Evolutionary conservation across 371 early-diverging fungal genomes (phyloP).

Genomic region (Chytridium lagenaria): DNA sequence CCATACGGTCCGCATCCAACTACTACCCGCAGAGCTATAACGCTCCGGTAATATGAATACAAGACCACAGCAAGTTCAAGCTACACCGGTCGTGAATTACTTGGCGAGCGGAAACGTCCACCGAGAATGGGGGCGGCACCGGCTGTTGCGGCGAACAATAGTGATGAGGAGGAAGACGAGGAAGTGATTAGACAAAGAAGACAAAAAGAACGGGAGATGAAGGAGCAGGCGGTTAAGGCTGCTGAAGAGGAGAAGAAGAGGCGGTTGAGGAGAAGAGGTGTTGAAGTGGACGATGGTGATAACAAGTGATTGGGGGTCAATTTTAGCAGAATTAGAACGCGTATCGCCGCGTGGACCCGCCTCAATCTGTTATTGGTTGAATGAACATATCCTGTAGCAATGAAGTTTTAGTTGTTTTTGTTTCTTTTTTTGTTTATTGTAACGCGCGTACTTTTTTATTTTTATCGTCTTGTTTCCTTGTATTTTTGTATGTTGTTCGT

Average conservation of each 20-base stretch:
- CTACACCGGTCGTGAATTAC: conserved; percentile 29
- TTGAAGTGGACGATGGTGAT: conserved; percentile 21
- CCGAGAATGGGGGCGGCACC: not conserved
- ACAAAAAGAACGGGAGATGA: conserved; percentile 31
- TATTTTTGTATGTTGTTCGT: too few species aligned
- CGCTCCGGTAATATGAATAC: not conserved
- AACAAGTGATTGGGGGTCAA: not conserved
- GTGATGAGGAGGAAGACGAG: conserved; percentile 21
- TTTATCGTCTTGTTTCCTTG: too few species aligned
- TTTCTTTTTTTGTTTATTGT: too few species aligned
- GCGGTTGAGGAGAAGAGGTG: conserved; percentile 34
- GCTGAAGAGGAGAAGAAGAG: conserved; percentile 30
- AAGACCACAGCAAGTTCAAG: not conserved
- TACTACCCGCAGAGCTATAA: not conserved
- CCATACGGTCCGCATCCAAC: not conserved
- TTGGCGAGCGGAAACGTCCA: conserved; percentile 37
- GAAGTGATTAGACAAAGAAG: conserved; percentile 22
- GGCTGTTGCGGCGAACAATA: conserved; percentile 3
- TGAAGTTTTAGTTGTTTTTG: too few species aligned
- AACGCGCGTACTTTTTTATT: too few species aligned
- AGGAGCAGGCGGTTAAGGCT: conserved; percentile 21
- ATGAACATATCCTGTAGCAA: too few species aligned
- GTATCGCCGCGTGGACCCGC: too few species aligned
- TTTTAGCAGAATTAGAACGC: too few species aligned
- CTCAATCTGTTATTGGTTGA: too few species aligned